Base-by-base conservation (phyloP, 257 asterid genomes). In the Nicotiana otophora region DNA sequence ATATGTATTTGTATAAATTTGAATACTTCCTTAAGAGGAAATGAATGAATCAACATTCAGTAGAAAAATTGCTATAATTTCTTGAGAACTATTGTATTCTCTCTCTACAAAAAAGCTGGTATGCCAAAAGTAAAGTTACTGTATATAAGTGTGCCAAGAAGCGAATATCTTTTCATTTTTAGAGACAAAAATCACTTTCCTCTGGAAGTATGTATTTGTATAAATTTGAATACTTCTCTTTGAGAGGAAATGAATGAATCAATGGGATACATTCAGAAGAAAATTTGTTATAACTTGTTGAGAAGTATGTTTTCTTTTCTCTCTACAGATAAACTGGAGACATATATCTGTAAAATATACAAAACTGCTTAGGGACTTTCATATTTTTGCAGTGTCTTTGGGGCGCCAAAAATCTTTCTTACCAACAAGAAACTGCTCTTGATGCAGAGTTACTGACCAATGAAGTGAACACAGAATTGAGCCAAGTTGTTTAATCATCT, bases 331-430 rank as follows among this genome's bases (percentile, higher is more conserved):
- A 61, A 46, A 58, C 34, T 23, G 55, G 74, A 79, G 60, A 79
- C 2, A 28, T 15, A 39, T 36, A n/a, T 28, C 75, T 75, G 46
- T 51, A 75, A 75, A 75, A 51, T 75, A 75, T 75, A 75, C 64
- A 75, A 51, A 26, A 51, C 20, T 28, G 46, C 2, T 51, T 9
- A 11, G 20, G 20, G 42, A 51, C 28, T 69, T 70, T 86, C 82
- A 87, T 85, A 81, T 81, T 74, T 70, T 60, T 39, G 84, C 80
- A 16, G 80, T 81, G 61, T 68, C 81, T 76, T 70, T 84, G 36
- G 98, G 98, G 78, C 98, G 91, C 98, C 98, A 94, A 82, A 92
- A 91, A 55, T 85, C 91, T 88, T 94, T 96, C 92, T 91, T 88
- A 9, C 96, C 94, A 63, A 94, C 92, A 80, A 96, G 97, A 88